A percentile compares a stretch with the other conserved stretches of the same genome.
These are phyloP conservation scores for Syzygium malaccense DNA, from an alignment of 441 rosid species.

Conservation along the genomic window DNA sequence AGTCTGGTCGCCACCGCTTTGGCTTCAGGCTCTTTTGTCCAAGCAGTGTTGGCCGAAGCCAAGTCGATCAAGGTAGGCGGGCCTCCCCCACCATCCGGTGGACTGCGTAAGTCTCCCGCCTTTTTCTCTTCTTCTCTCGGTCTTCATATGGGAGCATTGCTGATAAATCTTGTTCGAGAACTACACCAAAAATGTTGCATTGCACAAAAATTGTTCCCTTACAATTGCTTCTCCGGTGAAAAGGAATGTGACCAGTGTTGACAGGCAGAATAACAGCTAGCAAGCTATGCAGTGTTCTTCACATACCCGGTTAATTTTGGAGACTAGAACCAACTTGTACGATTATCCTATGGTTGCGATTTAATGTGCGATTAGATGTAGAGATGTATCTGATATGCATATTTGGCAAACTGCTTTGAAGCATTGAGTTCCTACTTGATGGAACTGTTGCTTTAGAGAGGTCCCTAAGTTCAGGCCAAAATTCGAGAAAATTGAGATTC, in stretches of 20 bases:
- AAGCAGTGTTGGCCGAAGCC: slow-evolving; percentile 65
- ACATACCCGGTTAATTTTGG: not conserved
- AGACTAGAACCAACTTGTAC: not conserved
- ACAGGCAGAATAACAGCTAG: not conserved
- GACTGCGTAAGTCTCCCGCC: slow-evolving; percentile 57
- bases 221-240: not conserved
- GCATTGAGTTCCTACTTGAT: not conserved
- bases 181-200: not conserved
- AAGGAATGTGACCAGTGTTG: not conserved
- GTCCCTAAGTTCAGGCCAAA: not conserved
- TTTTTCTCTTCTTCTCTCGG: not conserved
- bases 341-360: not conserved
- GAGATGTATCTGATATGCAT: not conserved
- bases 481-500: not conserved
- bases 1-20: slow-evolving; percentile 73
- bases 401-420: not conserved
- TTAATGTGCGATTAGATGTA: not conserved
- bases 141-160: not conserved
- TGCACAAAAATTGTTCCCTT: not conserved
- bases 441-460: not conserved
- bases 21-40: slow-evolving; percentile 66
- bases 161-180: not conserved
- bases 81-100: slow-evolving; percentile 91
- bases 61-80: slow-evolving; percentile 69
- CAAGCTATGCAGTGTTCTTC: not conserved